phyloP scores from a whole-genome alignment of 2,329 filamentous ascomycete genomes.

The Pyricularia sp. region DNA sequence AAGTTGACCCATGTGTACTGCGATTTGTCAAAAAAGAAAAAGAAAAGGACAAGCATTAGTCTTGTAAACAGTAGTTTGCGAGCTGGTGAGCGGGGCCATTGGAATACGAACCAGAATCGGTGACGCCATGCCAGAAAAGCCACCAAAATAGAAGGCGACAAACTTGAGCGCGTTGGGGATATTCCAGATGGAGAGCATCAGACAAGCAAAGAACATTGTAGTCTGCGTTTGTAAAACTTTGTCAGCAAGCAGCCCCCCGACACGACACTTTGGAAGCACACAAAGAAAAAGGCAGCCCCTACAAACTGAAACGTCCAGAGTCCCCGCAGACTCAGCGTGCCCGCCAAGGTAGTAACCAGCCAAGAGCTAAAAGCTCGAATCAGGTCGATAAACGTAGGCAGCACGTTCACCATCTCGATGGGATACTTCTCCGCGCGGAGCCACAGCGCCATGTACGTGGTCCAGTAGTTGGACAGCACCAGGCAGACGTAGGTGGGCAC shows the following conservation, averaged over 20 bases:
- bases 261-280: background rate
- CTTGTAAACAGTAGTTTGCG: background rate
- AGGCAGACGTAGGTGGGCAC: constrained; percentile 19
- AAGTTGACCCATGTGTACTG: constrained; percentile 4
- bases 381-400: constrained; percentile 38
- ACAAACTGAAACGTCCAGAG: constrained; percentile 6
- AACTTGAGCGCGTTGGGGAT: constrained; percentile 39
- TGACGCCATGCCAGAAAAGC: constrained; percentile 2
- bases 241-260: background rate
- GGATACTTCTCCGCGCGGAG: constrained; percentile 38
- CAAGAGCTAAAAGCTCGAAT: constrained; percentile 38
- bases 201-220: constrained; percentile 2
- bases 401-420: constrained; percentile 36
- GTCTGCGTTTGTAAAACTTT: background rate
- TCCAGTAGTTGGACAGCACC: constrained; percentile 34
- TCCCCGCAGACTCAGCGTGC: constrained; percentile 1
- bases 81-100: background rate
- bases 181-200: constrained; percentile 31
- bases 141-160: background rate
- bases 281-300: background rate
- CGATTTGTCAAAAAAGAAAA: too few species aligned
- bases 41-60: background rate
- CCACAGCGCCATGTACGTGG: constrained; percentile 42
- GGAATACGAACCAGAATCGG: background rate
- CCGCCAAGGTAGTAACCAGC: constrained; percentile 38